Evolutionary conservation across 2,329 filamentous ascomycete genomes (phyloP), one percentile per base, ranked within the genome.

Genomic region (Exophiala spinifera): DNA sequence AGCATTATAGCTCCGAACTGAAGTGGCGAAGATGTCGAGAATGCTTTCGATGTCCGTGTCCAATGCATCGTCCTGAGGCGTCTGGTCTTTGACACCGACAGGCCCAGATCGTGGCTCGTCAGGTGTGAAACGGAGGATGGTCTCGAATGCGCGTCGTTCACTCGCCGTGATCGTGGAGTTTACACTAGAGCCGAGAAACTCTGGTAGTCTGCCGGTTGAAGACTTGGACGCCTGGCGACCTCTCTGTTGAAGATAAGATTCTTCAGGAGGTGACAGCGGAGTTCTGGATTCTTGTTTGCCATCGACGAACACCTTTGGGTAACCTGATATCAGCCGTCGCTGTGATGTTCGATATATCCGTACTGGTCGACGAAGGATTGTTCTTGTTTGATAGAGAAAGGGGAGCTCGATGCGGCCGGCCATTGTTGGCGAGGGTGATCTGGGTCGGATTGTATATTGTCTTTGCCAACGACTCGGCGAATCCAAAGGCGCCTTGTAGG

Each of bases 381-480:
- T 61, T 5, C 58, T 33, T n/a, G 60, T 62, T 25, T 62, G 53
- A 39, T 63, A 62, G 5, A 63, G 52, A 28, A 62, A 62, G 14
- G 58, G 42, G 34, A 60, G 31, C 28, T 57, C 53, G 28, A 50
- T 49, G 17, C 51, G 50, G 31, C 28, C 40, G 20, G 57, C 46
- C 57, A 60, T 60, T 17, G 39, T 25, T 21, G 23, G 21, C 36
- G 13, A 39, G 21, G 11, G n/a, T 15, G 7, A 15, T 19, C 25
- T 31, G 4, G 25, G 11, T 10, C 8, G 25, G 8, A 31, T n/a
- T n/a, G n/a, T n/a, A n/a, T n/a, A n/a, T n/a, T n/a, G 2, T 11
- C 4, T 8, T 8, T 31, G 7, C 8, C 2, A 11, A 31, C 25
- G 25, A 11, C 25, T 31, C 25, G 7, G 2, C 10, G n/a, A n/a